Conservation (phyloP, 768 basidiomycete species). For the Boletus barrowsii region DNA sequence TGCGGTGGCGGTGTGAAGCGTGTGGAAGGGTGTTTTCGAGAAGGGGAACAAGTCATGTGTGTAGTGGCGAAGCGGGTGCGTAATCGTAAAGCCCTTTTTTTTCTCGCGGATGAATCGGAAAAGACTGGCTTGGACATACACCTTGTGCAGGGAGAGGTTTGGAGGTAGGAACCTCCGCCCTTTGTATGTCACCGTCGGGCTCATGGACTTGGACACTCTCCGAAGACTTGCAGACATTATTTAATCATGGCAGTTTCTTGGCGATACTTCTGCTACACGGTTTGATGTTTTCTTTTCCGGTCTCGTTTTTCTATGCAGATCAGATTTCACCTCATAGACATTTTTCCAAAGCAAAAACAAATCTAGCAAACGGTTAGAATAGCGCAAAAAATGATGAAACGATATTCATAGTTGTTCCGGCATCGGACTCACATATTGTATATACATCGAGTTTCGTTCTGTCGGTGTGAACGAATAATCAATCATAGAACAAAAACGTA, state of each 20-base stretch:
- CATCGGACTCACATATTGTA: background rate
- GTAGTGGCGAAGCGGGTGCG: background rate
- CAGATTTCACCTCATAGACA: background rate
- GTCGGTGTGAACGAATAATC: background rate
- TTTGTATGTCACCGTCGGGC: background rate
- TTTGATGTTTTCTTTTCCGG: too few relatives aligned
- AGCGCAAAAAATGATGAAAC: too few relatives aligned
- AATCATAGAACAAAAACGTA: background rate
- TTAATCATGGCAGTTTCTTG: background rate
- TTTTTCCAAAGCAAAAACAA: background rate
- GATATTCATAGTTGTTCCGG: background rate
- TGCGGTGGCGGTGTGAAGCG: slow-evolving; percentile 16
- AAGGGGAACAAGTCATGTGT: slow-evolving; percentile 14
- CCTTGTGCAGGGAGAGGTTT: background rate
- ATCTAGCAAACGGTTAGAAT: too few relatives aligned
- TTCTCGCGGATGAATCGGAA: background rate
- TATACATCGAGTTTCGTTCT: background rate
- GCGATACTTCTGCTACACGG: too few relatives aligned
- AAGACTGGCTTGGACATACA: background rate
- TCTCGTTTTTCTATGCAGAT: background rate
- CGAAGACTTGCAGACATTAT: background rate
- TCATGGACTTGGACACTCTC: background rate
- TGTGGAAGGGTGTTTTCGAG: slow-evolving; percentile 19
- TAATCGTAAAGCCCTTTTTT: background rate
- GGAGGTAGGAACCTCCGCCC: background rate